Evolutionary conservation across 1,284 basidiomycete species (phyloP).

Genomic region (Boletellus dicymbophilus): DNA sequence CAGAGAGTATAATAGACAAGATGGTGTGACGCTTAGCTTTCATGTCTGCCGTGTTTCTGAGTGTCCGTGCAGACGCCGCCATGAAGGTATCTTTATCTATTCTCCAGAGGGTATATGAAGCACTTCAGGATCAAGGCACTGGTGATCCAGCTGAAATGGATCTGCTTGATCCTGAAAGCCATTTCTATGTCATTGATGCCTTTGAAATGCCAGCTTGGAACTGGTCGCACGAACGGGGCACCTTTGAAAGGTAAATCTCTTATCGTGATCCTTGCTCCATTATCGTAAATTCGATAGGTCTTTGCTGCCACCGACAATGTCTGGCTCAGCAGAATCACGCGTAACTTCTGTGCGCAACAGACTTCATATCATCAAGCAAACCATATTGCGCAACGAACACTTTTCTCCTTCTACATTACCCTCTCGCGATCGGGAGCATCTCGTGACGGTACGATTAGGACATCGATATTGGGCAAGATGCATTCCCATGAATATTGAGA

Average conservation of each 20-base stretch:
- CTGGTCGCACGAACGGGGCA: conserved; percentile 84
- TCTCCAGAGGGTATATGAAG: conserved; percentile 81
- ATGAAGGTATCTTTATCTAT: conserved; percentile 80
- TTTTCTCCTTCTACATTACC: conserved; percentile 94
- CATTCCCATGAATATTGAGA: conserved; percentile 13
- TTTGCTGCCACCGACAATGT: conserved; percentile 57
- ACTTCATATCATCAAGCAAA: conserved; percentile 87
- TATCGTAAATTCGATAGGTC: conserved; percentile 31
- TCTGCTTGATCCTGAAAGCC: conserved; percentile 80
- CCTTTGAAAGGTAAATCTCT: conserved; percentile 74
- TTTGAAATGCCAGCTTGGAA: conserved; percentile 94
- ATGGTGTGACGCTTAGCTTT: conserved; percentile 55
- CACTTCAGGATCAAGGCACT: conserved; percentile 74
- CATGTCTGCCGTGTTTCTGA: conserved; percentile 9
- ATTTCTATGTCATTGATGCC: conserved; percentile 85
- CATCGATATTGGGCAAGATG: conserved; percentile 10
- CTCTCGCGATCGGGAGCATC: conserved; percentile 79
- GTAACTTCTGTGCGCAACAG: conserved; percentile 79
- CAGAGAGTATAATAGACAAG: conserved; percentile 89
- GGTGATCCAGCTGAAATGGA: conserved; percentile 57
- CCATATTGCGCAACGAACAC: conserved; percentile 91
- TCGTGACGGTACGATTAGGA: conserved; percentile 70
- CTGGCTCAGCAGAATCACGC: conserved; percentile 80
- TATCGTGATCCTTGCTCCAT: conserved; percentile 1
- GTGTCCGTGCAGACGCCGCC: conserved; percentile 55